Evolutionary conservation across 1,284 basidiomycete genomes (phyloP).

Genomic region (Anthracocystis panici-leucophaei): DNA sequence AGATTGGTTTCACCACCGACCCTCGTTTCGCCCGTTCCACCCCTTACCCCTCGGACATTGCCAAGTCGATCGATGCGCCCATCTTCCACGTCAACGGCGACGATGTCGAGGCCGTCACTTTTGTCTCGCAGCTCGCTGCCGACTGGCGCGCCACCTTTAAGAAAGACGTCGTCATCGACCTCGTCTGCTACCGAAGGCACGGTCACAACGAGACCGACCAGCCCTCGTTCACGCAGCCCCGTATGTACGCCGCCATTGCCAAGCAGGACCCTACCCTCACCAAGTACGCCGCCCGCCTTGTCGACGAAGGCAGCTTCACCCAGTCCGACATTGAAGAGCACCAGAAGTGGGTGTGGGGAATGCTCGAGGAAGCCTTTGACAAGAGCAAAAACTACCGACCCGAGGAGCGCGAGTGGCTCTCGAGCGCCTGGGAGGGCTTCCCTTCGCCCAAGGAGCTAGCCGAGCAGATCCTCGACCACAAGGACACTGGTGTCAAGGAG

Average conservation of each 20-base stretch:
- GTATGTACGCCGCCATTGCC: slow-evolving; percentile 98
- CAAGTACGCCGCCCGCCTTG: slow-evolving; percentile 89
- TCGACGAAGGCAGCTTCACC: slow-evolving; percentile 92
- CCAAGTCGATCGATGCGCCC: slow-evolving; percentile 97
- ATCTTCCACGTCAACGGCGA: slow-evolving; percentile 99
- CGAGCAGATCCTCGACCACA: slow-evolving; percentile 89
- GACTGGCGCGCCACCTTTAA: slow-evolving; percentile 99
- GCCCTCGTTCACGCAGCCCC: slow-evolving; percentile 97
- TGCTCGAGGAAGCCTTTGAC: slow-evolving; percentile 92
- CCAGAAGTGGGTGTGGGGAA: slow-evolving; percentile 99
- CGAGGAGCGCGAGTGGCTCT: slow-evolving; percentile 84
- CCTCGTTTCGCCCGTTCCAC: slow-evolving; percentile 97
- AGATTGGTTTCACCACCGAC: slow-evolving; percentile 99
- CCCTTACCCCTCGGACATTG: slow-evolving; percentile 98
- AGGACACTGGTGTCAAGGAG: slow-evolving; percentile 83
- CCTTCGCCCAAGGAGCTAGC: slow-evolving; percentile 95
- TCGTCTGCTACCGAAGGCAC: slow-evolving; percentile 98
- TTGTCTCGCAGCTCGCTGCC: slow-evolving; percentile 96
- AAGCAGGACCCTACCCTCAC: slow-evolving; percentile 92
- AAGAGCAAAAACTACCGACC: slow-evolving; percentile 94
- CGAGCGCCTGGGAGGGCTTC: slow-evolving; percentile 98
- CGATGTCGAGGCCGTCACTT: slow-evolving; percentile 93
- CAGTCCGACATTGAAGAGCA: slow-evolving; percentile 97
- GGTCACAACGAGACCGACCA: slow-evolving; percentile 99
- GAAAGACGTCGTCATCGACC: slow-evolving; percentile 98